Percentiles rank a stretch among this genome's conserved stretches.
These are phyloP conservation scores for Backusella mclennaniae DNA, from an alignment of 192 early-diverging fungal species.

Conservation along the genomic window DNA sequence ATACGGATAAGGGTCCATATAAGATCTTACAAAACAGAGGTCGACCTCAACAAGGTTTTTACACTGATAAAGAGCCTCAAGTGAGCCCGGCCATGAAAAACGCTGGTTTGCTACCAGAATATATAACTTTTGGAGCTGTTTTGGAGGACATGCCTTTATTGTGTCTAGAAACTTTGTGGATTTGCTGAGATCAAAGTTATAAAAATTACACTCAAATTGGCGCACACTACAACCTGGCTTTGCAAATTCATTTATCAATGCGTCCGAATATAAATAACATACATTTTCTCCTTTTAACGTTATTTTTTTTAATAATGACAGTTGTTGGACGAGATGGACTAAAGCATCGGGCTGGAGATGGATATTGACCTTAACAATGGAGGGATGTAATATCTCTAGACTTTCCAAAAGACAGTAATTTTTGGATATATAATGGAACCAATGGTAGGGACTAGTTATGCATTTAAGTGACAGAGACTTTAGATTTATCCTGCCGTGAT, in stretches of 20 bases:
- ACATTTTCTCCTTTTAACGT: not conserved
- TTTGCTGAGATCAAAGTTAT: not conserved
- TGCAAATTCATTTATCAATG: not conserved
- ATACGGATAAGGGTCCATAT: not conserved
- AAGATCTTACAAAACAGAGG: not conserved
- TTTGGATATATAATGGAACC: not conserved
- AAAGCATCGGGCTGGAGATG: not conserved
- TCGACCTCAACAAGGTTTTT: not conserved
- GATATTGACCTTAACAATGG: not conserved
- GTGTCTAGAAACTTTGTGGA: not conserved
- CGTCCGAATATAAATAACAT: not conserved
- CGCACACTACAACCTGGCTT: not conserved
- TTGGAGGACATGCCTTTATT: not conserved
- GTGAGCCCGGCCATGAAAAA: not conserved
- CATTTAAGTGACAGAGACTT: not conserved
- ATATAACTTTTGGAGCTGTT: not conserved
- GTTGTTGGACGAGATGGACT: not conserved
- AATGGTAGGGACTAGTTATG: not conserved
- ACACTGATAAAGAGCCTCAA: not conserved
- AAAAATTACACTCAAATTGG: not conserved
- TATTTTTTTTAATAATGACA: not conserved
- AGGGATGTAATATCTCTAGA: not conserved
- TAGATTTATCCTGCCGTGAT: not conserved
- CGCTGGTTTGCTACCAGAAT: not conserved
- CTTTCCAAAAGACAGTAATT: not conserved